Conservation (phyloP, 2,329 filamentous ascomycete genomes). For the Verticillium nonalfalfae region DNA sequence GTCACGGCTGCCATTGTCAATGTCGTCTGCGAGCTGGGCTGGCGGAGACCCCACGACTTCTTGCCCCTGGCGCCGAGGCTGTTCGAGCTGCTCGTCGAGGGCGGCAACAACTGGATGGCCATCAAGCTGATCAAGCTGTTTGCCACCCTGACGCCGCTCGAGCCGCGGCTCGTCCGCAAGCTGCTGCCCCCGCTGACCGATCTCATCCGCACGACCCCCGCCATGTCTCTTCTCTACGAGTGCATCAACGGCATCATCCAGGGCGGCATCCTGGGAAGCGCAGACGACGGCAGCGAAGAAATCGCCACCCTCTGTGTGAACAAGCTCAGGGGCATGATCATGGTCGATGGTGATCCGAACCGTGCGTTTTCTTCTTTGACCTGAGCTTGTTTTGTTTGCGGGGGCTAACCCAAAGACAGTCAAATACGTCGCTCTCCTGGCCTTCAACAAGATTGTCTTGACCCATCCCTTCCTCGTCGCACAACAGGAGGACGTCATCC, state of each 20-base stretch:
- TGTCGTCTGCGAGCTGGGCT: constrained; percentile 91
- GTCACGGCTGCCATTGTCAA: constrained; percentile 96
- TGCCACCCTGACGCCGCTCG: constrained; percentile 85
- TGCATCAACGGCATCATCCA: constrained; percentile 99
- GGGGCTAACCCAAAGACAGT: constrained; percentile 34
- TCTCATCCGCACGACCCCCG: constrained; percentile 88
- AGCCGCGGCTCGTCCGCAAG: constrained; percentile 87
- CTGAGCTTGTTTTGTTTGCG: no score
- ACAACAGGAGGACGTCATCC: constrained; percentile 90
- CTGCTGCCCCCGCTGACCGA: constrained; percentile 84
- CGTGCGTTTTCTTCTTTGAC: constrained; percentile 45
- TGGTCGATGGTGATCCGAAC: constrained; percentile 89
- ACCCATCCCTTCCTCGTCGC: constrained; percentile 86
- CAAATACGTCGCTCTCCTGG: constrained; percentile 93
- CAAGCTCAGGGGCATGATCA: constrained; percentile 90
- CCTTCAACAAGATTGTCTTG: constrained; percentile 88
- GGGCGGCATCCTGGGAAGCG: constrained; percentile 82
- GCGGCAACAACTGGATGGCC: constrained; percentile 99
- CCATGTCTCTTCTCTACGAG: constrained; percentile 97
- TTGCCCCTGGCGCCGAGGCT: constrained; percentile 83
- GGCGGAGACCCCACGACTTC: constrained; percentile 90
- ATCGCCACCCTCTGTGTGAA: constrained; percentile 87
- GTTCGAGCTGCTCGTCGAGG: constrained; percentile 86
- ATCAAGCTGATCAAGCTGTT: constrained; percentile 99
- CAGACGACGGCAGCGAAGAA: constrained; percentile 82